Evolutionary conservation across 345 rosid species (phyloP).

Genomic region (Streptanthus diversifolius): DNA sequence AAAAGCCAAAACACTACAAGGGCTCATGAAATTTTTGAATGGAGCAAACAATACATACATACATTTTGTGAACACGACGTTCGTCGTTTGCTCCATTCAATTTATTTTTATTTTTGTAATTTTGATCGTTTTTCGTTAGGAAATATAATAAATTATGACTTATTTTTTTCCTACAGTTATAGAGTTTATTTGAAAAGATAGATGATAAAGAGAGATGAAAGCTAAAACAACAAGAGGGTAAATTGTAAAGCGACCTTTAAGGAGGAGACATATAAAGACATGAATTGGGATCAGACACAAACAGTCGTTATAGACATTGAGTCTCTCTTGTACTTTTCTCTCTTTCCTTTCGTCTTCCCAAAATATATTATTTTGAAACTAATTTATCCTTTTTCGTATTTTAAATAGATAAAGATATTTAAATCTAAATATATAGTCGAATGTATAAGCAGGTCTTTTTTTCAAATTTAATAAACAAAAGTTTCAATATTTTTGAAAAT

Average conservation of each 20-base stretch:
- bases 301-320: constrained; percentile 24
- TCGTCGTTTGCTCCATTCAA: not conserved
- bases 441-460: not conserved
- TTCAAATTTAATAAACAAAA: not conserved
- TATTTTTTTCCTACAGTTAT: not conserved
- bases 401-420: not conserved
- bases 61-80: not conserved
- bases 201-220: not conserved
- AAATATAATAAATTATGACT: not conserved
- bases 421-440: not conserved
- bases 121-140: not conserved
- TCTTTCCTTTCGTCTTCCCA: constrained; percentile 20
- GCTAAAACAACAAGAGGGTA: constrained; percentile 21
- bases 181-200: not conserved
- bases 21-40: not conserved
- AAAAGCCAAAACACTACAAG: too few species aligned
- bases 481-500: not conserved
- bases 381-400: not conserved
- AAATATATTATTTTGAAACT: not conserved
- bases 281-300: constrained; percentile 23
- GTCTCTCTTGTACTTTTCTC: constrained; percentile 32
- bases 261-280: constrained; percentile 30
- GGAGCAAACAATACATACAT: not conserved
- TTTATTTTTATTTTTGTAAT: not conserved
- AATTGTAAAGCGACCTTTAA: constrained; percentile 28